Evolutionary conservation across 1,139 yeast species (phyloP).

Genomic region (Scheffersomyces parashehatae): DNA sequence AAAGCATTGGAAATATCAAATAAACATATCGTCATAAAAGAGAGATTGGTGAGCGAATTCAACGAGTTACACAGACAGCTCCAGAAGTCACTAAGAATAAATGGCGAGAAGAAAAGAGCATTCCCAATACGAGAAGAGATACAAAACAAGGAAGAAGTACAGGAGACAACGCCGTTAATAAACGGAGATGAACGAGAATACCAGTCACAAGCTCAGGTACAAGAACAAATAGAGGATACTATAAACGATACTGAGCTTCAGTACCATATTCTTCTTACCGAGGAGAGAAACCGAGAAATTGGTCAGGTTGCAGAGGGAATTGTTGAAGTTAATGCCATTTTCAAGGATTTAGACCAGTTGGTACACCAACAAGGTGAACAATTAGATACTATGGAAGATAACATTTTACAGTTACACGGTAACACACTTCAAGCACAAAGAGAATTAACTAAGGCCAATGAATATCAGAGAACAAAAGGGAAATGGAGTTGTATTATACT

Average conservation of each 20-base stretch:
- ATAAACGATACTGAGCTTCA: conserved; percentile 65
- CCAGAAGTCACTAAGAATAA: conserved; percentile 25
- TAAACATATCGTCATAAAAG: conserved; percentile 42
- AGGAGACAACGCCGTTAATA: conserved; percentile 31
- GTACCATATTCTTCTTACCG: conserved; percentile 66
- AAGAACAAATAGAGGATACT: conserved; percentile 38
- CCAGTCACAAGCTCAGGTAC: conserved; percentile 27
- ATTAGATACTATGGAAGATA: conserved; percentile 80
- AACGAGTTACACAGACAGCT: conserved; percentile 40
- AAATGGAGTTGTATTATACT: conserved; percentile 74
- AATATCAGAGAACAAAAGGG: conserved; percentile 66
- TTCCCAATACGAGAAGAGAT: conserved; percentile 20
- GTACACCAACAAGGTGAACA: conserved; percentile 85
- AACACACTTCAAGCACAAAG: conserved; percentile 71
- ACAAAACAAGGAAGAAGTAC: conserved; percentile 1
- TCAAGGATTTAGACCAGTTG: conserved; percentile 73
- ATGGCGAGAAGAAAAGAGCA: conserved; percentile 33
- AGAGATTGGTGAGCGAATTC: conserved; percentile 38
- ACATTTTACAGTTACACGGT: conserved; percentile 62
- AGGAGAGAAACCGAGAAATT: conserved; percentile 74
- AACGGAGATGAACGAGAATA: conserved; percentile 17
- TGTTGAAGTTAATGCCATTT: conserved; percentile 79
- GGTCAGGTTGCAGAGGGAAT: conserved; percentile 75
- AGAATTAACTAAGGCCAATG: conserved; percentile 72
- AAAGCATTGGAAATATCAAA: conserved; percentile 27